Percentiles rank a stretch among this genome's conserved stretches.
Conservation (phyloP, 2,329 filamentous ascomycete species). For the Alternaria arborescens region DNA sequence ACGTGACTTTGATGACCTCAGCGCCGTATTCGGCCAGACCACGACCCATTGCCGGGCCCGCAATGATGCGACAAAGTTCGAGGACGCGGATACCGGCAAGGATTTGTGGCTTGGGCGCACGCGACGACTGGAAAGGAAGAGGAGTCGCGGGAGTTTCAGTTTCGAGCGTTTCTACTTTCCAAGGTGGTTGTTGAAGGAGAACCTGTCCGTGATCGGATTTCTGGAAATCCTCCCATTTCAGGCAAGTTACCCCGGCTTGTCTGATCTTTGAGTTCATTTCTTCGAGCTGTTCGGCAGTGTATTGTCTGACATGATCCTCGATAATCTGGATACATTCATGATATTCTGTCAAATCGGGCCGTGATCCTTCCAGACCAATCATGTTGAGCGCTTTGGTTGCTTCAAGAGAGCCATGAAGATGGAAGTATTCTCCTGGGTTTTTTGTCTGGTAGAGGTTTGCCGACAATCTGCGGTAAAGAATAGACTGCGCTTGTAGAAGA, state of each 20-base stretch:
- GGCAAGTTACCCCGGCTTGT: slow-evolving; percentile 54
- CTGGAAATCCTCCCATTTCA: slow-evolving; percentile 54
- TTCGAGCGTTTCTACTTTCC: slow-evolving; percentile 62
- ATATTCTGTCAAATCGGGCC: slow-evolving; percentile 65
- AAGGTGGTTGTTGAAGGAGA: slow-evolving; percentile 54
- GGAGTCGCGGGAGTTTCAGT: slow-evolving; percentile 59
- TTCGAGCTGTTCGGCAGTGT: slow-evolving; percentile 52
- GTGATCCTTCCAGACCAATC: slow-evolving; percentile 71
- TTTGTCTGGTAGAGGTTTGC: slow-evolving; percentile 76
- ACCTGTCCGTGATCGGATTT: slow-evolving; percentile 52
- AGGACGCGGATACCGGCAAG: slow-evolving; percentile 73
- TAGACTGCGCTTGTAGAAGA: slow-evolving; percentile 73
- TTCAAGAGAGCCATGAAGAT: slow-evolving; percentile 78
- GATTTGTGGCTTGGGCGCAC: slow-evolving; percentile 45
- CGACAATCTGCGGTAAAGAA: slow-evolving; percentile 74
- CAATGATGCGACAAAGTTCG: slow-evolving; percentile 78
- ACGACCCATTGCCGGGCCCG: slow-evolving; percentile 75
- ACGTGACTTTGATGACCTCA: slow-evolving; percentile 76
- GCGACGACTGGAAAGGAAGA: slow-evolving; percentile 55
- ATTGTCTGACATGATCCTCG: slow-evolving; percentile 53
- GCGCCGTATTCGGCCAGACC: slow-evolving; percentile 79
- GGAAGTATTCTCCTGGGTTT: slow-evolving; percentile 72
- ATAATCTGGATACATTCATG: slow-evolving; percentile 53
- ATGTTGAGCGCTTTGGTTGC: slow-evolving; percentile 74
- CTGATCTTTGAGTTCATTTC: slow-evolving; percentile 53